Conservation (phyloP, 352 stramenopile genomes). For the Globisporangium polare region DNA sequence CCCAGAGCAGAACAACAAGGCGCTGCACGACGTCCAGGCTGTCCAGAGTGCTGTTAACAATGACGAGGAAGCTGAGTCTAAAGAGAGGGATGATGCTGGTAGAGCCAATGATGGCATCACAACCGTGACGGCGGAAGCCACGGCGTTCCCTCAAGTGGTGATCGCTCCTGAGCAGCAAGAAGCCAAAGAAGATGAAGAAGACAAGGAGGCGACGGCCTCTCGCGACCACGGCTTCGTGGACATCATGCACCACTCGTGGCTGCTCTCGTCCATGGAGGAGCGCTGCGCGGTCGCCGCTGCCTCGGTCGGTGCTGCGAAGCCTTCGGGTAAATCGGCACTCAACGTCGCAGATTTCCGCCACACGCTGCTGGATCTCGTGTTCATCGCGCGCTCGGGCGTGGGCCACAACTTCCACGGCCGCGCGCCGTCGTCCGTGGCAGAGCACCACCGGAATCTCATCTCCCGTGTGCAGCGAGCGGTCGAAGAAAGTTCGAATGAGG, state of each 20-base stretch:
- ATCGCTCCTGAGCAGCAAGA: not conserved
- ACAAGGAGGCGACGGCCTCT: not conserved
- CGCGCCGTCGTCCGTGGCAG: conserved; percentile 29
- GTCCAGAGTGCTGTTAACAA: not conserved
- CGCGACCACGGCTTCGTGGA: conserved; percentile 55
- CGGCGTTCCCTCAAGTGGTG: not conserved
- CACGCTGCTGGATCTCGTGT: conserved; percentile 63
- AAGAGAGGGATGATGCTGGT: not conserved
- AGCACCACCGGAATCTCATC: conserved; percentile 45
- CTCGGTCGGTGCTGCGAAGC: conserved; percentile 23
- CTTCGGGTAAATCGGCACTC: conserved; percentile 15
- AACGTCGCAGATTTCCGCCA: conserved; percentile 45
- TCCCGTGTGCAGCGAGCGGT: conserved; percentile 23
- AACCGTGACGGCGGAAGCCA: not conserved
- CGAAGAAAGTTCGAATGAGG: not conserved
- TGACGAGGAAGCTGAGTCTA: not conserved
- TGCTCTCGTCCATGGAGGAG: conserved; percentile 66
- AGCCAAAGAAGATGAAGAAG: not conserved
- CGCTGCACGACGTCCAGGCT: conserved; percentile 1
- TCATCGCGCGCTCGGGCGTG: conserved; percentile 51
- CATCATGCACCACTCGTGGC: conserved; percentile 70
- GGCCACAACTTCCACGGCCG: conserved; percentile 48
- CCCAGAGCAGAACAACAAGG: conserved; percentile 1
- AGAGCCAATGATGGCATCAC: not conserved
- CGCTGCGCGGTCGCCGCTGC: conserved; percentile 38